These are phyloP conservation scores for Clavulina sp. DNA, from an alignment of 768 basidiomycete species.

Conservation along the genomic window DNA sequence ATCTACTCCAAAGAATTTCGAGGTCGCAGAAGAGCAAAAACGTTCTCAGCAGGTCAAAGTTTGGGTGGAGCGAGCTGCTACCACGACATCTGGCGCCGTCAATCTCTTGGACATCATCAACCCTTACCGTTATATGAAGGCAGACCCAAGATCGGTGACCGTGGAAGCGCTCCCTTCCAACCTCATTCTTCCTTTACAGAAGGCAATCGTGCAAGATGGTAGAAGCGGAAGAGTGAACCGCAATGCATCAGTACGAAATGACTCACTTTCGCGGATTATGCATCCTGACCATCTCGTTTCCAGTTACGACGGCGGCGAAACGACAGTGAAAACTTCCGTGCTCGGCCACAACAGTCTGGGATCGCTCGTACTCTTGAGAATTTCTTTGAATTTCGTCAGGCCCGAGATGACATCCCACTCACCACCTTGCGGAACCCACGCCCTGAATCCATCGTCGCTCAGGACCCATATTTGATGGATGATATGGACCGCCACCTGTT, in stretches of 20 bases:
- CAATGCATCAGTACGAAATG: too few relatives aligned
- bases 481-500: conserved; percentile 54
- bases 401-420: neutral
- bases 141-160: conserved; percentile 52
- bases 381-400: neutral
- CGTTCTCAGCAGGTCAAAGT: conserved; percentile 59
- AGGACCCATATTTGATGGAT: conserved; percentile 2
- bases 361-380: neutral
- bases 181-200: conserved; percentile 64
- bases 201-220: conserved; percentile 50
- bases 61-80: conserved; percentile 29
- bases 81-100: conserved; percentile 21
- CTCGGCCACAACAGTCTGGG: neutral
- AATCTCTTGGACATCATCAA: conserved; percentile 65
- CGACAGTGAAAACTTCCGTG: too few relatives aligned
- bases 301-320: too few relatives aligned
- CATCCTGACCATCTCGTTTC: too few relatives aligned
- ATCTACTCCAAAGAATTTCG: conserved; percentile 40
- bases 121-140: conserved; percentile 70
- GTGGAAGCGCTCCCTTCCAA: conserved; percentile 56
- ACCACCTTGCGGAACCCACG: neutral
- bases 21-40: conserved; percentile 82
- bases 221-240: too few relatives aligned
- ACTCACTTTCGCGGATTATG: too few relatives aligned
- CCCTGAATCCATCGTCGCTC: neutral